Evolutionary conservation across 2,329 filamentous ascomycete genomes (phyloP).

Genomic region (Fusarium newnesense): DNA sequence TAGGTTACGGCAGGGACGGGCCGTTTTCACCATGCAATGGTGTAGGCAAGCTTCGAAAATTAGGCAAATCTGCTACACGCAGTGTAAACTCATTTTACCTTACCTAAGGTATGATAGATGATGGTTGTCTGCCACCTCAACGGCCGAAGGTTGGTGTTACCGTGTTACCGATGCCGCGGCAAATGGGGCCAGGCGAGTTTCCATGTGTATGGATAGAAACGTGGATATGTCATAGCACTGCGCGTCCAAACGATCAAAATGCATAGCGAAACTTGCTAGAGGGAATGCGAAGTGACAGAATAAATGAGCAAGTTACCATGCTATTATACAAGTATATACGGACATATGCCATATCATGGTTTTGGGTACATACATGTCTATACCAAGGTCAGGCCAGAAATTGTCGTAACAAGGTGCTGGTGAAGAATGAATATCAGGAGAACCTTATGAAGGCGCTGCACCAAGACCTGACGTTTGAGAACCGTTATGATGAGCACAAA

Average conservation of each 20-base stretch:
- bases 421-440: background rate
- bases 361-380: background rate
- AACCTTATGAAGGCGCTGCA: background rate
- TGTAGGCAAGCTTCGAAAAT: background rate
- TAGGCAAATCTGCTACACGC: conserved; percentile 1
- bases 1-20: conserved; percentile 11
- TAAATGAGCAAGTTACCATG: background rate
- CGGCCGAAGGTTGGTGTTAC: background rate
- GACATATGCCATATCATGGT: background rate
- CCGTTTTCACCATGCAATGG: conserved; percentile 7
- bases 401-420: background rate
- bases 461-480: background rate
- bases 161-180: conserved; percentile 3
- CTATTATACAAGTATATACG: background rate
- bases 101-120: background rate
- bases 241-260: background rate
- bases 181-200: background rate
- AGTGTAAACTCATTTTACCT: conserved; percentile 7
- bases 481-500: background rate
- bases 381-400: background rate
- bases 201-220: background rate
- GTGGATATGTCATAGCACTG: background rate
- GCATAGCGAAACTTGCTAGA: background rate
- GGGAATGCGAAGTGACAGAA: background rate
- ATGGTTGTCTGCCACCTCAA: background rate